Base-by-base conservation (phyloP, 495 filamentous ascomycete species). In the Cercophora scortea region DNA sequence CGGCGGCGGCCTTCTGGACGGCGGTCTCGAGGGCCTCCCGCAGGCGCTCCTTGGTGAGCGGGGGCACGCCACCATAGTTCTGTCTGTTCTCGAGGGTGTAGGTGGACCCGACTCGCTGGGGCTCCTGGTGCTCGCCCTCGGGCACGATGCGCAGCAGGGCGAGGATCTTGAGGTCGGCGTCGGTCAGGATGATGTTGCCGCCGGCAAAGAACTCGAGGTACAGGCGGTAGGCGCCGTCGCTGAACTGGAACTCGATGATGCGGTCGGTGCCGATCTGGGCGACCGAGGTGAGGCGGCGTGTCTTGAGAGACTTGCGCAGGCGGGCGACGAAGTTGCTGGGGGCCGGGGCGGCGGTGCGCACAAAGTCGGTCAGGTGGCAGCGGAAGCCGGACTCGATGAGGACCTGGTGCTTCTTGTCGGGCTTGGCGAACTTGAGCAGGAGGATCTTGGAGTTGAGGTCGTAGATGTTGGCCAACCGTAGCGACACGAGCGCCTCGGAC, bases 341-440 rank as follows among this genome's bases (percentile, higher is more conserved):
- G 0, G 85, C 80, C 8, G 87, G 76, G 8, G 92, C 86, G 5
- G 93, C 91, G 13, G 87, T 82, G 50, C 93, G 86, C 39, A 85
- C 83, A 74, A 92, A 98, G 58, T 82, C 80, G 4, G 92, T 96
- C 52, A 96, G 77, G 68, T 98, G 93, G 68, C 88, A 92, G 65
- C 93, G 90, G 71, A 98, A 98, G 42, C 93, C 93, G 10, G 89
- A 91, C 62, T 98, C 93, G 62, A 98, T 80, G 42, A 98, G 72
- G 44, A 98, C 75, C 65, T 96, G 91, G 59, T 92, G 85, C 61
- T 87, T 85, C 60, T 81, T 77, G 62, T 90, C 83, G 35, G 93
- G 88, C 65, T 90, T 95, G 52, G 91, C 85, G 57, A 84, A 80
- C 66, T 96, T 96, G 69, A 98, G 80, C 17, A 98, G 86, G 67